phyloP scores from a whole-genome alignment of 441 rosid genomes.

The Hura crepitans region DNA sequence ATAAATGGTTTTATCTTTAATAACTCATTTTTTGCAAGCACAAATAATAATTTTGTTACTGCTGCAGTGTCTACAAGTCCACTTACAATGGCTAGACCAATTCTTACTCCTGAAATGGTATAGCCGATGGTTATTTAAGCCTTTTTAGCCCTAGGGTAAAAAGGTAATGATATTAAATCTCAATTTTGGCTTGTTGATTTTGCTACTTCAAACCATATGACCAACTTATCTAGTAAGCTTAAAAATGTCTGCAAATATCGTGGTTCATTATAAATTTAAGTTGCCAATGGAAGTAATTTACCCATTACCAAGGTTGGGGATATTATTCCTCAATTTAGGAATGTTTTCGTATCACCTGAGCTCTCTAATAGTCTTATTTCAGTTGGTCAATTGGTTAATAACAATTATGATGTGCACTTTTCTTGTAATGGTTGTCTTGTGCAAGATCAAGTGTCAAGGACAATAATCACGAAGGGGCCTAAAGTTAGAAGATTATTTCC shows the following conservation, averaged over 20 bases:
- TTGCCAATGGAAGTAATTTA: constrained; percentile 8
- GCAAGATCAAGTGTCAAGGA: background rate
- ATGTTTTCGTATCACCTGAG: background rate
- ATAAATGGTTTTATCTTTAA: background rate
- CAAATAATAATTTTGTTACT: no score
- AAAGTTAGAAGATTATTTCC: background rate
- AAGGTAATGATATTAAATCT: background rate
- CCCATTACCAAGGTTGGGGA: constrained; percentile 9
- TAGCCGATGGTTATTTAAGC: constrained; percentile 10
- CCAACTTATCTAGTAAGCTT: background rate
- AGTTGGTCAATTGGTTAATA: background rate
- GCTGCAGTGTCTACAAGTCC: background rate
- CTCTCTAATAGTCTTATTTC: constrained; percentile 11
- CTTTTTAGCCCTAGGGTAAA: constrained; percentile 13
- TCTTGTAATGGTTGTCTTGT: background rate
- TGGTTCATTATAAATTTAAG: constrained; percentile 3
- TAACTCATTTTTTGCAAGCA: no score
- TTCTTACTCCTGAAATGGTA: constrained; percentile 12
- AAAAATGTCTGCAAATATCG: background rate
- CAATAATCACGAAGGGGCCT: background rate
- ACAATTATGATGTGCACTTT: constrained; percentile 3
- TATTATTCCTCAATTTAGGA: background rate
- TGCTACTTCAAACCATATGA: constrained; percentile 20
- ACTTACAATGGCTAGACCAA: background rate
- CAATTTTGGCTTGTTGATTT: constrained; percentile 16